Base-by-base conservation (phyloP, 768 basidiomycete species). In the Lyophyllum atratum region DNA sequence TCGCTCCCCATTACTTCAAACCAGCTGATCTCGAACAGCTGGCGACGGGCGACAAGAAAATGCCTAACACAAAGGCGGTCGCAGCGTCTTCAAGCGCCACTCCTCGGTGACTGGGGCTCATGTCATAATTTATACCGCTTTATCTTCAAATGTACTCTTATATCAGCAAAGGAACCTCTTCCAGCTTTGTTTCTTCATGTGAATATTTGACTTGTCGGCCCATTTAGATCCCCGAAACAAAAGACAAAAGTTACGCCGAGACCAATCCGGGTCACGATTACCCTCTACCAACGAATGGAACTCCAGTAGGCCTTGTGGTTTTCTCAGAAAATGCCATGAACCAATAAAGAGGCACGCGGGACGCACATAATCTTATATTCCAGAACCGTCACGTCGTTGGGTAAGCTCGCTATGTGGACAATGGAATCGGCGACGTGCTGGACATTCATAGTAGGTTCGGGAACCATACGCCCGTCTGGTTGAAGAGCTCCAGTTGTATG, bases 1-100 rank as follows among this genome's bases (percentile, higher is more conserved):
- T 98, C 21, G 96, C 96, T 2, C 95, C 96, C 0, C 96, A 98
- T 69, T 98, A 94, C 70, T 98, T 96, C 84, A 96, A 93, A 69
- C 79, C 81, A 7, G 87, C 90, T 1, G 91, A 93, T 65, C 72
- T 92, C 45, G 91, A 93, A 63, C 88, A 92, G 66, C 70, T 93
- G 37, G 83, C 89, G 0, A 82, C 82, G 15, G 89, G 92, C 17
- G 91, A 93, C 58, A 93, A 90, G 74, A 97, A 95, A 75, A 93
- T 96, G 93, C 94, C 94, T n/a, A 95, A 94, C 65, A 77, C 76
- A 9, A 95, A 95, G 65, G 79, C 77, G n/a, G 72, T 74, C 42
- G 80, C 76, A 15, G 73, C 76, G n/a, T 76, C 80, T 34, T 63
- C 65, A 22, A 57, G 31, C 50, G 59, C 66, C n/a, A 57, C 70